Evolutionary conservation across 2,329 filamentous ascomycete genomes (phyloP), one percentile per base, ranked within the genome.

Genomic region (Pseudogymnoascus sp.): DNA sequence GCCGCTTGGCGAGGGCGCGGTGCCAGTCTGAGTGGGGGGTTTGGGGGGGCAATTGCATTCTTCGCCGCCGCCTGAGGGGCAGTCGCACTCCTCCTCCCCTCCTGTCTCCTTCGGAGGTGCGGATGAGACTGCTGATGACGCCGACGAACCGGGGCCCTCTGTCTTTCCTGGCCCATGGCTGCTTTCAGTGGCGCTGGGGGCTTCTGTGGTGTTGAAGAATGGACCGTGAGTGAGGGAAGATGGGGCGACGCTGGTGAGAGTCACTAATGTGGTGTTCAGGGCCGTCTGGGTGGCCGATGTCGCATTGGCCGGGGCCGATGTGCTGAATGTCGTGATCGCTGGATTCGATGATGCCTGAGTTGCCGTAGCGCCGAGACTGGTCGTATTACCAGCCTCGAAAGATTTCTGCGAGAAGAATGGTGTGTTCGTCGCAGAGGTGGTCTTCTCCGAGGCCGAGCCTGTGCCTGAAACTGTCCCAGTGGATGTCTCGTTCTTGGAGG

Each of bases 321-420:
- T 57, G 19, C 28, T 57, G 34, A 57, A 37, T 7, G 52, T 57
- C 34, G 52, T 57, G 18, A 37, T 57, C 52, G 52, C 52, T 37
- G 28, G 28, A 28, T 48, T 52, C n/a, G 45, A 30, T n/a, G 45
- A 30, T n/a, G 26, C 23, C 30, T 52, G 23, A 28, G 41, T 52
- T 52, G n/a, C 45, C 45, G 45, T 30, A 52, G 8, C 23, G 15
- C n/a, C 3, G 45, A 52, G 30, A n/a, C 26, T 52, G 45, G 45
- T 52, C 12, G 45, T 52, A 9, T 52, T 52, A 30, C 45, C 45
- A 52, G 45, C 45, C 19, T 52, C 45, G 45, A 52, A 52, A 2
- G 45, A 52, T 52, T 52, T 52, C 45, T 52, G 45, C 9, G 45
- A 30, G 26, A 52, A 52, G 45, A 52, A 52, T 30, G 45, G 45